Evolutionary conservation across 2,329 filamentous ascomycete genomes (phyloP).

Genomic region (Knufia fluminis): DNA sequence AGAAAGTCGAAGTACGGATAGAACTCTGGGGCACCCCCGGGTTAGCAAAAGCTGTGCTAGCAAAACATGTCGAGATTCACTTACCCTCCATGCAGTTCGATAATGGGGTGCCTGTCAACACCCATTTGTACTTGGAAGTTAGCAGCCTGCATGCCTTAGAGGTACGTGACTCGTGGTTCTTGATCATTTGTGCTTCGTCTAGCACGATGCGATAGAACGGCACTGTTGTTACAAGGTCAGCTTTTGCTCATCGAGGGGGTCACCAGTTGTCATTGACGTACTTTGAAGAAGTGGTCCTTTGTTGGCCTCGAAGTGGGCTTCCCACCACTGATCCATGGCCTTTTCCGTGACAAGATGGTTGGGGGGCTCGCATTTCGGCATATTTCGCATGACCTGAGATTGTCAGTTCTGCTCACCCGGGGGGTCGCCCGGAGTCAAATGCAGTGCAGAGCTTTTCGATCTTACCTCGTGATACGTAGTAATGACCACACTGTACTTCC

Average conservation of each 20-base stretch:
- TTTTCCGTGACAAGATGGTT: constrained; percentile 14
- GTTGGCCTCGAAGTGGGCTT: constrained; percentile 20
- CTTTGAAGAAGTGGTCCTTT: constrained; percentile 27
- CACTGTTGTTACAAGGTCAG: constrained; percentile 11
- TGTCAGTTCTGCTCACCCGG: not conserved
- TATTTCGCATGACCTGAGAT: constrained; percentile 25
- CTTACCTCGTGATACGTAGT: constrained; percentile 30
- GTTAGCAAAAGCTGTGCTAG: too few species aligned
- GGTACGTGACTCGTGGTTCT: constrained; percentile 27
- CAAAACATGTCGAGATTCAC: too few species aligned
- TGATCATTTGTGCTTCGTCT: constrained; percentile 32
- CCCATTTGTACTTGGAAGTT: constrained; percentile 30
- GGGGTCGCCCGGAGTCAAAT: not conserved
- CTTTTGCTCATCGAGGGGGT: not conserved
- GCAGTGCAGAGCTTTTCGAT: too few species aligned
- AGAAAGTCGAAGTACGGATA: constrained; percentile 33
- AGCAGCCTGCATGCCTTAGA: constrained; percentile 31
- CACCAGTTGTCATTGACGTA: not conserved
- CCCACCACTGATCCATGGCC: constrained; percentile 24
- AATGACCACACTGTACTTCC: constrained; percentile 25
- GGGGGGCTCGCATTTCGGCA: constrained; percentile 24
- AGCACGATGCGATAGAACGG: constrained; percentile 33
- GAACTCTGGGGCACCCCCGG: too few species aligned
- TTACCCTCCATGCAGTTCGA: constrained; percentile 31
- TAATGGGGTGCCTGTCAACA: constrained; percentile 32